phyloP scores from a whole-genome alignment of 2,329 filamentous ascomycete genomes.

The Xylaria sp. region DNA sequence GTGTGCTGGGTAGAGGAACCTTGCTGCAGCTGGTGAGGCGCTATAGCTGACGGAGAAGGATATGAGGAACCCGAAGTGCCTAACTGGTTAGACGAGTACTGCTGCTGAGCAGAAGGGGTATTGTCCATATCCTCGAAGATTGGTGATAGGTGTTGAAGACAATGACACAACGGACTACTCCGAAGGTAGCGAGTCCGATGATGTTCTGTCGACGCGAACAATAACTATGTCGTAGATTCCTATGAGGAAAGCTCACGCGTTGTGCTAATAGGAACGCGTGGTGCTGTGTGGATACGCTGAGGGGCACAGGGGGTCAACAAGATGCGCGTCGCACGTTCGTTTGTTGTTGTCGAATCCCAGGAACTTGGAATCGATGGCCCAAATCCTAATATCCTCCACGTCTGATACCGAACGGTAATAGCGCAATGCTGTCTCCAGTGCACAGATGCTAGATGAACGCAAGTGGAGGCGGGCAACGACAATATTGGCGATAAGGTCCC shows the following conservation, averaged over 20 bases:
- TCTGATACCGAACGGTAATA: constrained; percentile 48
- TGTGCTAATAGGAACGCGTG: constrained; percentile 26
- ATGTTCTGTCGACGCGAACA: constrained; percentile 38
- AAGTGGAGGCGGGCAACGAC: constrained; percentile 41
- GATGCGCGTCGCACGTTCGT: constrained; percentile 33
- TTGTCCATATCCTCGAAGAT: constrained; percentile 63
- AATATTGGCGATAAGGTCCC: constrained; percentile 43
- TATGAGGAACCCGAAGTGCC: constrained; percentile 64
- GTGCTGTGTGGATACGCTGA: constrained; percentile 33
- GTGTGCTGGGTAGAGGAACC: constrained; percentile 63
- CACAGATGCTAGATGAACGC: constrained; percentile 35
- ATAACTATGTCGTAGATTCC: constrained; percentile 13
- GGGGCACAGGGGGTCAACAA: constrained; percentile 36
- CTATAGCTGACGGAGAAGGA: constrained; percentile 63
- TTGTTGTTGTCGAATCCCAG: constrained; percentile 38
- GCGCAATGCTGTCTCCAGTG: constrained; percentile 45
- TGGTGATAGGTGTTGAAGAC: constrained; percentile 40
- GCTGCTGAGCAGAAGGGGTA: constrained; percentile 52
- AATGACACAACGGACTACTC: constrained; percentile 44
- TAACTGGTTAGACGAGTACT: constrained; percentile 67
- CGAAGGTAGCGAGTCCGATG: constrained; percentile 41
- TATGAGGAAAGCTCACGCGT: constrained; percentile 32
- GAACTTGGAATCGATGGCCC: constrained; percentile 39
- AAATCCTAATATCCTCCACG: constrained; percentile 48
- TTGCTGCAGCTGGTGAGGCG: constrained; percentile 63